phyloP scores from a whole-genome alignment of 208 protist species.

The Leishmania gerbilli region DNA sequence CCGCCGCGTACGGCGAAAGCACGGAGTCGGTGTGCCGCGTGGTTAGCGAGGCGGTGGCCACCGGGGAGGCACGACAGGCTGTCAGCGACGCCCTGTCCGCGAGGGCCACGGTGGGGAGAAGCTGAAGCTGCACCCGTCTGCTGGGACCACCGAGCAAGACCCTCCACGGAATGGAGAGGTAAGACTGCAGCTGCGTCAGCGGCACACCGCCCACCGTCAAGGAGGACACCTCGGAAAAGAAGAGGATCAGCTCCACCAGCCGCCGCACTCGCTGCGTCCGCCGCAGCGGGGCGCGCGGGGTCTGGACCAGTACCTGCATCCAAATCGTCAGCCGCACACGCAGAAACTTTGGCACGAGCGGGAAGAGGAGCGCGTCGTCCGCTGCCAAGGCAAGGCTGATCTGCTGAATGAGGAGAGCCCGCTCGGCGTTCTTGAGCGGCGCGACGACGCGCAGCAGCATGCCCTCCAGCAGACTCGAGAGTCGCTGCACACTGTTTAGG shows the following conservation, averaged over 20 bases:
- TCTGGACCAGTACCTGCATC: conserved; percentile 40
- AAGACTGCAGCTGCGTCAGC: conserved; percentile 24
- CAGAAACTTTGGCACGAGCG: conserved; percentile 47
- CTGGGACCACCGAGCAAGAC: conserved; percentile 34
- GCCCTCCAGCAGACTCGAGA: conserved; percentile 20
- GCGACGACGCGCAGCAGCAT: conserved; percentile 22
- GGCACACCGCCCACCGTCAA: conserved; percentile 30
- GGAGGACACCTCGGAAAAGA: conserved; percentile 51
- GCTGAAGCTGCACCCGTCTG: conserved; percentile 26
- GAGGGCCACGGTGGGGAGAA: conserved; percentile 20
- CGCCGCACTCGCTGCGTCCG: conserved; percentile 37
- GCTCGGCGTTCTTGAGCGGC: conserved; percentile 15
- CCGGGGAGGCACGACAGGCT: neutral
- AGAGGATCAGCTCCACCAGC: conserved; percentile 56
- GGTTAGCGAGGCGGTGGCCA: neutral
- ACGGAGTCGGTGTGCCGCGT: neutral
- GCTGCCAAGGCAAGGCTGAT: conserved; percentile 41
- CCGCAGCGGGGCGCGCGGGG: conserved; percentile 31
- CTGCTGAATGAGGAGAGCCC: conserved; percentile 41
- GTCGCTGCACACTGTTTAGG: conserved; percentile 35
- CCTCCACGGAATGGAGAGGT: conserved; percentile 40
- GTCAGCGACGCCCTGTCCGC: neutral
- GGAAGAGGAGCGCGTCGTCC: conserved; percentile 59
- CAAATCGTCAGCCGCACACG: conserved; percentile 39
- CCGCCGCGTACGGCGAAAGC: conserved; percentile 22